Evolutionary conservation across 148 eudicot species (phyloP).

Genomic region (Limonium bicolor): DNA sequence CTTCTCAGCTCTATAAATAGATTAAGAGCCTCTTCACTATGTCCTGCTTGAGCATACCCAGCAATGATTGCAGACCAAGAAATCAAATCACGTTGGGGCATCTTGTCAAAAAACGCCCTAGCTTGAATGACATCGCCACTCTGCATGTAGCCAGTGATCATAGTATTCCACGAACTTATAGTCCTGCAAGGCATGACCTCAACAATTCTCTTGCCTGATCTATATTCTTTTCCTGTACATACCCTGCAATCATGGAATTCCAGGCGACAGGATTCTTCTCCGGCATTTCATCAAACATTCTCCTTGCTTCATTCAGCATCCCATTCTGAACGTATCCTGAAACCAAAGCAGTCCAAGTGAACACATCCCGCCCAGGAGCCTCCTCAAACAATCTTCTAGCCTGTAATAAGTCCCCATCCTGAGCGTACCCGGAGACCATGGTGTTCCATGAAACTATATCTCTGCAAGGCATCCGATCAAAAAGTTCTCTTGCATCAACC

Average conservation of each 20-base stretch:
- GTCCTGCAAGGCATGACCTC: constrained; percentile 29
- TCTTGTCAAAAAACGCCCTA: constrained; percentile 16
- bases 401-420: constrained; percentile 21
- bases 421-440: constrained; percentile 34
- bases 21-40: constrained; percentile 27
- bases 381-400: constrained; percentile 24
- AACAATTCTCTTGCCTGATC: constrained; percentile 17
- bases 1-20: constrained; percentile 23
- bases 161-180: constrained; percentile 28
- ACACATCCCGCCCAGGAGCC: constrained; percentile 30
- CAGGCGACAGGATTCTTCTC: constrained; percentile 27
- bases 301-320: constrained; percentile 24
- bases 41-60: constrained; percentile 27
- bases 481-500: constrained; percentile 24
- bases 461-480: constrained; percentile 27
- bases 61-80: constrained; percentile 40
- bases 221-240: constrained; percentile 11
- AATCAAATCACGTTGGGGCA: constrained; percentile 27
- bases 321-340: constrained; percentile 37
- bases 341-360: constrained; percentile 41
- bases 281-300: constrained; percentile 30
- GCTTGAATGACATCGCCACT: constrained; percentile 14
- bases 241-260: constrained; percentile 29
- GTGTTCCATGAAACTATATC: constrained; percentile 46
- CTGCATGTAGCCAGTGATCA: constrained; percentile 24